Evolutionary conservation across 371 early-diverging fungal species (phyloP).

Genomic region (Entomophthora muscae): DNA sequence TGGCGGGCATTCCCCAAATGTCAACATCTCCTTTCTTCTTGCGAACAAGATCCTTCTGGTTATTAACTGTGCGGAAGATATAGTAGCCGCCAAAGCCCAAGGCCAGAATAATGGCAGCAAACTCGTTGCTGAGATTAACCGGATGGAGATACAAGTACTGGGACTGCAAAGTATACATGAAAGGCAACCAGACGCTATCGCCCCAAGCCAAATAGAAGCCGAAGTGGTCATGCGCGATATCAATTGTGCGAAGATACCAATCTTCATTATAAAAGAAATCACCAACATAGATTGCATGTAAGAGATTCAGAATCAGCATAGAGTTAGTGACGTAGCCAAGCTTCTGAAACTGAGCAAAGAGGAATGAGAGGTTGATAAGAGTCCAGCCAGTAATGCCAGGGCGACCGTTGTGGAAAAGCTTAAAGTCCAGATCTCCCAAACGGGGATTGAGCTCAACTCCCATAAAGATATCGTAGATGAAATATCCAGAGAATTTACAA

Average conservation of each 20-base stretch:
- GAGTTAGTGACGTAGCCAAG: conserved; percentile 58
- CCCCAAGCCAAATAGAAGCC: conserved; percentile 66
- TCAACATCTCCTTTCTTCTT: conserved; percentile 41
- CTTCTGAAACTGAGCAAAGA: conserved; percentile 44
- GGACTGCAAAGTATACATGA: conserved; percentile 61
- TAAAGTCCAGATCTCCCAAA: conserved; percentile 56
- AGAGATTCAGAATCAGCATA: conserved; percentile 46
- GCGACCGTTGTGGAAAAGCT: conserved; percentile 68
- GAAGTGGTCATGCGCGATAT: conserved; percentile 63
- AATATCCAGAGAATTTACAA: conserved; percentile 49
- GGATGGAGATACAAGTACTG: conserved; percentile 55
- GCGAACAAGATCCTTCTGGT: conserved; percentile 59
- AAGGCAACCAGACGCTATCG: conserved; percentile 62
- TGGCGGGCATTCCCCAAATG: conserved; percentile 63
- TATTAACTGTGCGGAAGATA: conserved; percentile 63
- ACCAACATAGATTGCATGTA: conserved; percentile 52
- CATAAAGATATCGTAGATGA: conserved; percentile 48
- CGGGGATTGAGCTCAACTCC: conserved; percentile 71
- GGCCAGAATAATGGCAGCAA: conserved; percentile 21
- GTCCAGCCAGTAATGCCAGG: conserved; percentile 73
- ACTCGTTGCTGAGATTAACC: conserved; percentile 30
- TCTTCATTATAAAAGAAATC: conserved; percentile 71
- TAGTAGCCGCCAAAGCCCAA: conserved; percentile 46
- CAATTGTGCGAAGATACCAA: conserved; percentile 66
- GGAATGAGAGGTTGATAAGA: conserved; percentile 47